Evolutionary conservation across 148 eudicot genomes (phyloP).

Genomic region (Cornus florida): DNA sequence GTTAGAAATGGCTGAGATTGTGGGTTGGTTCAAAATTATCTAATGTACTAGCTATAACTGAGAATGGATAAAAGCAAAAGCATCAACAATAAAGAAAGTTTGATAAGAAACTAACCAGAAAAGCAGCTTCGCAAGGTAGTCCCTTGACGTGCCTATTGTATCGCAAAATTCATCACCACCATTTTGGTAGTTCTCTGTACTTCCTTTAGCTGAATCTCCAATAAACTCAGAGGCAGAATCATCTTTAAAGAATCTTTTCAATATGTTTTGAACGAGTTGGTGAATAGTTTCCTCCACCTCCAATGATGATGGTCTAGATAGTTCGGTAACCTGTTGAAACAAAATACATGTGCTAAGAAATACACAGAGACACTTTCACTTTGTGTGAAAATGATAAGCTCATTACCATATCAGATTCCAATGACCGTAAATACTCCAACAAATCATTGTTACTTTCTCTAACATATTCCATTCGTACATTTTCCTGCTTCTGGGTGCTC

Average conservation of each 20-base stretch:
- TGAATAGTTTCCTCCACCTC: constrained; percentile 80
- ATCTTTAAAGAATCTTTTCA: constrained; percentile 52
- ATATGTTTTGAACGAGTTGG: constrained; percentile 61
- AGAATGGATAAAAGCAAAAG: not conserved
- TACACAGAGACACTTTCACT: not conserved
- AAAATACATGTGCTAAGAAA: constrained; percentile 3
- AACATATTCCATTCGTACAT: constrained; percentile 41
- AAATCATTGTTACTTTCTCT: constrained; percentile 55
- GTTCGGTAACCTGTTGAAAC: constrained; percentile 59
- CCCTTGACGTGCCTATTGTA: constrained; percentile 60
- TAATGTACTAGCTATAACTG: not conserved
- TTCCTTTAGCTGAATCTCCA: constrained; percentile 36
- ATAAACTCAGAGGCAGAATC: constrained; percentile 29
- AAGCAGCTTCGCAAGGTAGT: constrained; percentile 84
- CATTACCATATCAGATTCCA: constrained; percentile 75
- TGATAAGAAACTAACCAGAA: constrained; percentile 58
- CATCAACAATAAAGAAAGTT: not conserved
- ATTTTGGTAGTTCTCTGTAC: constrained; percentile 34
- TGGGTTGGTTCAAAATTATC: not conserved
- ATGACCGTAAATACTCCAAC: constrained; percentile 67
- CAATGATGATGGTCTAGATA: constrained; percentile 75
- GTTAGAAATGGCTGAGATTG: not conserved
- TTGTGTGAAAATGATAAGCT: constrained; percentile 7
- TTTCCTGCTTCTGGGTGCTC: constrained; percentile 51
- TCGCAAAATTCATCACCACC: constrained; percentile 34